Base-by-base conservation (phyloP, 2,329 filamentous ascomycete species). In the Ascocoryne sarcoides region DNA sequence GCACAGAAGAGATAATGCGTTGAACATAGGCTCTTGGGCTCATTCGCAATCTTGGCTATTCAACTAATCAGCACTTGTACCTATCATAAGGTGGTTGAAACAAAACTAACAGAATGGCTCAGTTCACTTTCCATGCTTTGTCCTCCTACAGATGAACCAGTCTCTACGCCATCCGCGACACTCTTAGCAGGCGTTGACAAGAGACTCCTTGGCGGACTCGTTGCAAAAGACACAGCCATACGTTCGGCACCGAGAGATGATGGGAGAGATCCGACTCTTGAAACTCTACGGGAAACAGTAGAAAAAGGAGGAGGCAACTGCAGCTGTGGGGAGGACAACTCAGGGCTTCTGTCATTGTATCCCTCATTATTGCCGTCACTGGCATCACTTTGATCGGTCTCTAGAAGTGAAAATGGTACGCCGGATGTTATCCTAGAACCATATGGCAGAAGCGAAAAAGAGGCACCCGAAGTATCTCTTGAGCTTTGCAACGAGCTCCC, bases 231-330 rank as follows among this genome's bases (percentile, higher is more conserved):
- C 2, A 17, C 18, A 10, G 40, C 16, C 20, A 32, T 17, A 16
- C 37, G 16, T 23, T 39, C 44, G 17, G 29, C 35, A n/a, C 29
- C 32, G 16, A 35, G 35, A 10, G 46, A 42, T 7, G 35, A 40
- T 39, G 54, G 50, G 19, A 53, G 39, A 36, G 46, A 46, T 19
- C 40, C 44, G 12, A 45, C 46, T 12, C 39, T 44, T 4, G 52
- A 57, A 10, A 43, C 37, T 9, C 42, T 51, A 7, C 56, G 51
- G 30, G 50, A 33, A 9, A 47, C 42, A 8, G 48, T 43, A 8
- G 55, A 59, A 31, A 58, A 59, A 36, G 57, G 57, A n/a, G 53
- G 54, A 5, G 56, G 57, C 4, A 58, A 39, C 21, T 38, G 26
- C 21, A 54, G 36, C 19, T 37, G 37, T 26, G 44, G 38, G 1